Conservation (phyloP, 176 grass and related monocot genomes). For the Musa schizocarpa region DNA sequence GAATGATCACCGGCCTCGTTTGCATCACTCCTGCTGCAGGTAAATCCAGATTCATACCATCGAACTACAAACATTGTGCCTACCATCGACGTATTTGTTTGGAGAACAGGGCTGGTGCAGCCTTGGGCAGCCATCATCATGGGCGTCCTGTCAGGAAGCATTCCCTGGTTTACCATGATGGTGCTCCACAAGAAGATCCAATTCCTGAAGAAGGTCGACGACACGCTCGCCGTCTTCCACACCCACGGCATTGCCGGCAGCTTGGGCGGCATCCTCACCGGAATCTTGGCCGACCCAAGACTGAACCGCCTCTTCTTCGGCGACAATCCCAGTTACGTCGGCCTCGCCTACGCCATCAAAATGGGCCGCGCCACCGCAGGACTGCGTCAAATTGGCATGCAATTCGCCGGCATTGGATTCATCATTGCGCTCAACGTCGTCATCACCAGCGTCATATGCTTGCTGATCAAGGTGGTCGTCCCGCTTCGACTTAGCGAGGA, state of each 20-base stretch:
- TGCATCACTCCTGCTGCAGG: slow-evolving; percentile 42
- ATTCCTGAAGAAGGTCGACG: slow-evolving; percentile 44
- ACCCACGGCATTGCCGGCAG: slow-evolving; percentile 66
- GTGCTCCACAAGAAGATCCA: slow-evolving; percentile 51
- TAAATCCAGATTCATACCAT: not conserved
- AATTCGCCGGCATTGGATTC: slow-evolving; percentile 55
- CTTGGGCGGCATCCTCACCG: slow-evolving; percentile 57
- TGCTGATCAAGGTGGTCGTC: slow-evolving; percentile 29
- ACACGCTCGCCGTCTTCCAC: slow-evolving; percentile 78
- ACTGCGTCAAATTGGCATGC: slow-evolving; percentile 56
- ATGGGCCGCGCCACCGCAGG: slow-evolving; percentile 30
- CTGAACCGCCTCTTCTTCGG: slow-evolving; percentile 61
- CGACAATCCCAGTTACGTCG: slow-evolving; percentile 54
- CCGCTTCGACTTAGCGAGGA: slow-evolving; percentile 57
- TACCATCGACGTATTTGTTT: no score
- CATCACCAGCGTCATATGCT: slow-evolving; percentile 47
- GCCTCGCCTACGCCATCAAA: slow-evolving; percentile 55
- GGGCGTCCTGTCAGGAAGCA: slow-evolving; percentile 50
- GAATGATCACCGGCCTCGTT: slow-evolving; percentile 39
- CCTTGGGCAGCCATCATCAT: slow-evolving; percentile 73
- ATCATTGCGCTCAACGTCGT: slow-evolving; percentile 34
- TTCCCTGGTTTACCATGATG: slow-evolving; percentile 87
- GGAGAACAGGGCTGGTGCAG: slow-evolving; percentile 39
- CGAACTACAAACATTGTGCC: not conserved
- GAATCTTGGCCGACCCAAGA: slow-evolving; percentile 45